Evolutionary conservation across 768 basidiomycete genomes (phyloP).

Genomic region (Mycena rosella): DNA sequence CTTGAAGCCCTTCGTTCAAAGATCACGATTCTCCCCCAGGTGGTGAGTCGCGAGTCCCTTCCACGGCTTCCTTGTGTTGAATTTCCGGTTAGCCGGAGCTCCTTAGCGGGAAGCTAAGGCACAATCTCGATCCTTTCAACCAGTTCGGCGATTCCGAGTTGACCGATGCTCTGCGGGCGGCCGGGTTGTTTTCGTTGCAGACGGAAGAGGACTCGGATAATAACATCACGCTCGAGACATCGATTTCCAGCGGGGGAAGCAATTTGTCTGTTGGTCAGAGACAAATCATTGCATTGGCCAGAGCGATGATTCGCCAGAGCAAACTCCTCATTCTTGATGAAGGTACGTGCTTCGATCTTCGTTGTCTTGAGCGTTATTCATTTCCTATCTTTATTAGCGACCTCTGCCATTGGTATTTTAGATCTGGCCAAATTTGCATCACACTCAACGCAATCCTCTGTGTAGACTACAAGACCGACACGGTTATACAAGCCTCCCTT

Average conservation of each 20-base stretch:
- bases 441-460: not conserved
- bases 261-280: slow-evolving; percentile 59
- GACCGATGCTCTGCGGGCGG: slow-evolving; percentile 49
- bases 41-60: not conserved
- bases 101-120: slow-evolving; percentile 56
- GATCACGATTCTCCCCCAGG: slow-evolving; percentile 59
- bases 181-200: slow-evolving; percentile 51
- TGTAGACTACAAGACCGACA: slow-evolving; percentile 51
- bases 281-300: slow-evolving; percentile 59
- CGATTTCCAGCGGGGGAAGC: slow-evolving; percentile 19
- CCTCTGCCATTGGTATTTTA: slow-evolving; percentile 29
- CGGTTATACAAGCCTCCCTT: slow-evolving; percentile 57
- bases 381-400: slow-evolving; percentile 6
- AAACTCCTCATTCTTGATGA: slow-evolving; percentile 40
- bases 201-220: slow-evolving; percentile 47
- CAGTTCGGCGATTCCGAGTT: slow-evolving; percentile 57
- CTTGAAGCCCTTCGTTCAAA: slow-evolving; percentile 57
- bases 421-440: not conserved
- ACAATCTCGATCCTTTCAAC: slow-evolving; percentile 61
- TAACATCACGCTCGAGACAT: slow-evolving; percentile 34
- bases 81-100: slow-evolving; percentile 45
- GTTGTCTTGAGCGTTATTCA: not conserved
- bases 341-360: not conserved
- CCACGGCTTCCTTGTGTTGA: not conserved
- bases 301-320: slow-evolving; percentile 34